Percentiles rank a stretch among this genome's conserved stretches.
phyloP scores from a whole-genome alignment of 2,329 filamentous ascomycete species.

The Ustulina deusta region DNA sequence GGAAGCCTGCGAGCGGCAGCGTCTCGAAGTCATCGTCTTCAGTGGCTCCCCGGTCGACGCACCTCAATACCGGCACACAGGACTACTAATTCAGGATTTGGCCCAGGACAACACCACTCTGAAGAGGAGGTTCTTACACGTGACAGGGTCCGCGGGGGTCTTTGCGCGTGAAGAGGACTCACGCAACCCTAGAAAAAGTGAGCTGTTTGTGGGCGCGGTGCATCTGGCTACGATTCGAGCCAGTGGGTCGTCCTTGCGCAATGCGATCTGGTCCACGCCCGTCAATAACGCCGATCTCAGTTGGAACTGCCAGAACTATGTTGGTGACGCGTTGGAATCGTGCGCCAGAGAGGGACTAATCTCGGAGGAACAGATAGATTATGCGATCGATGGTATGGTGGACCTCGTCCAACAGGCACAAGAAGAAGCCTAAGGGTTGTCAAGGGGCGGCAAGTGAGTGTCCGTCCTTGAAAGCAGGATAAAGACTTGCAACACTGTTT shows the following conservation, averaged over 20 bases:
- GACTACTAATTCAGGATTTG: slow-evolving; percentile 11
- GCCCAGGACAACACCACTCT: neutral
- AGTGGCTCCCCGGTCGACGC: slow-evolving; percentile 20
- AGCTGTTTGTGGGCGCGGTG: slow-evolving; percentile 11
- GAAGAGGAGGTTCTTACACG: neutral
- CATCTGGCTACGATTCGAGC: slow-evolving; percentile 17
- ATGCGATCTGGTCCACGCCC: slow-evolving; percentile 19
- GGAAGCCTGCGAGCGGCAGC: neutral
- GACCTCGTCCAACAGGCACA: slow-evolving; percentile 20
- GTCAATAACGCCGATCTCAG: slow-evolving; percentile 8
- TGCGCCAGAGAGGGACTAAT: slow-evolving; percentile 1
- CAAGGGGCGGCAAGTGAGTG: too few relatives aligned
- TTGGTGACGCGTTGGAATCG: slow-evolving; percentile 15
- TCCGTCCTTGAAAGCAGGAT: too few relatives aligned
- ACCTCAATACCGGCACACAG: slow-evolving; percentile 23
- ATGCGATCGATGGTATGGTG: slow-evolving; percentile 22
- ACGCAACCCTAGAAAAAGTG: slow-evolving; percentile 1
- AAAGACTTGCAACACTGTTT: too few relatives aligned
- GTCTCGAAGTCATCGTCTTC: slow-evolving; percentile 17
- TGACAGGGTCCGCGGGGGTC: neutral
- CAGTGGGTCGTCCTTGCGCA: neutral
- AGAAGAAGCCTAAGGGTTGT: too few relatives aligned
- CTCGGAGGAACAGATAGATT: slow-evolving; percentile 5
- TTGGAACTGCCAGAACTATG: slow-evolving; percentile 26
- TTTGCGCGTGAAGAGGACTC: slow-evolving; percentile 19